Evolutionary conservation across 345 rosid genomes (phyloP).

Genomic region (sweet orange (Citrus sinensis)): DVS_A1.0 CM039164.1:24019501-24020000

Average conservation of each 20-base stretch:
- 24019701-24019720: slow-evolving; percentile 2
- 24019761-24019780: neutral
- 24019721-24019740: neutral
- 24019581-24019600: neutral
- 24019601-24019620: neutral
- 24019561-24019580: neutral
- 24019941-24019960: slow-evolving; percentile 60
- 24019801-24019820: slow-evolving; percentile 14
- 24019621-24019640: neutral
- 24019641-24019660: slow-evolving; percentile 7
- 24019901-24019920: slow-evolving; percentile 21
- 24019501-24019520: neutral
- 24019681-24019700: neutral
- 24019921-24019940: slow-evolving; percentile 42
- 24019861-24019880: neutral
- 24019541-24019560: neutral
- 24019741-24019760: slow-evolving; percentile 8
- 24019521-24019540: neutral
- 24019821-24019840: neutral
- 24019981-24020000: slow-evolving; percentile 51
- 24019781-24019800: neutral
- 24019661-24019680: slow-evolving; percentile 10
- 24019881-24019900: slow-evolving; percentile 11
- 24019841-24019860: slow-evolving; percentile 9
- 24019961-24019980: slow-evolving; percentile 52